Evolutionary conservation across 202 grass and related monocot species (phyloP).

Genomic region (Setaria viridis): DNA sequence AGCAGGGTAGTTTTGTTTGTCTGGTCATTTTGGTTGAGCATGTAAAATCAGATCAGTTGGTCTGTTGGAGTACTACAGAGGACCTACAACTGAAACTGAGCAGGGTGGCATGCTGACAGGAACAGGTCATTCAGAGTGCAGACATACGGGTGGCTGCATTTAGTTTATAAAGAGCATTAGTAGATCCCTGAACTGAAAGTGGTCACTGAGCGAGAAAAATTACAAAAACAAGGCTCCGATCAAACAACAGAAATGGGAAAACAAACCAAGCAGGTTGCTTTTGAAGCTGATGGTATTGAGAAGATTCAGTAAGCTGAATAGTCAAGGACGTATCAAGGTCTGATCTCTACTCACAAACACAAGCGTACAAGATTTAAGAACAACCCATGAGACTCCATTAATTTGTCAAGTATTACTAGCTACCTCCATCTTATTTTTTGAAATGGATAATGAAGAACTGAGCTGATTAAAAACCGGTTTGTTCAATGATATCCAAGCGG

Average conservation of each 20-base stretch:
- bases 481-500: constrained; percentile 74
- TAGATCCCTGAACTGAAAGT: background rate
- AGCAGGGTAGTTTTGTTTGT: background rate
- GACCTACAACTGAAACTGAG: too few relatives aligned
- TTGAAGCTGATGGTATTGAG: background rate
- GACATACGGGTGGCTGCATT: background rate
- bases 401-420: constrained; percentile 6
- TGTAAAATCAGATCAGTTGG: background rate
- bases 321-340: background rate
- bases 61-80: too few relatives aligned
- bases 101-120: too few relatives aligned
- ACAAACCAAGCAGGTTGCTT: background rate
- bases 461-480: background rate
- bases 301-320: background rate
- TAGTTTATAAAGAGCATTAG: background rate
- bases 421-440: background rate
- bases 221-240: background rate
- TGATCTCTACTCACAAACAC: background rate
- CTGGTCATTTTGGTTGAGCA: background rate
- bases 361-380: background rate
- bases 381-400: background rate
- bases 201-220: background rate
- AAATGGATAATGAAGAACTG: background rate
- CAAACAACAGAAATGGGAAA: background rate
- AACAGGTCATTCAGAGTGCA: too few relatives aligned